These are phyloP conservation scores for Beauveria bassiana DNA, from an alignment of 2,329 filamentous ascomycete species.

Conservation along the genomic window DNA sequence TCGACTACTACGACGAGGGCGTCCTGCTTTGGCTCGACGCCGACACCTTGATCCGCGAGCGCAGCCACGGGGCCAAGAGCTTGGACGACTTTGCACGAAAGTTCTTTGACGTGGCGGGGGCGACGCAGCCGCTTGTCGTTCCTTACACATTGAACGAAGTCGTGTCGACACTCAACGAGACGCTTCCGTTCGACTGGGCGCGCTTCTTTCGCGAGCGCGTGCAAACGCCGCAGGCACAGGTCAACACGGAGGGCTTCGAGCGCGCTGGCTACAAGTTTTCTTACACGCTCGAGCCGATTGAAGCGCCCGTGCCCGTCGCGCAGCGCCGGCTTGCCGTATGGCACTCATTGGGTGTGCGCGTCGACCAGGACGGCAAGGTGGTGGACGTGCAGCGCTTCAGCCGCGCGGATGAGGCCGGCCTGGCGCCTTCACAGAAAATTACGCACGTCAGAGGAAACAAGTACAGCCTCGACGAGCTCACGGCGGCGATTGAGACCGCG, in stretches of 20 bases:
- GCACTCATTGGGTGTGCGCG: slow-evolving; percentile 9
- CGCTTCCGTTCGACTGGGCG: slow-evolving; percentile 2
- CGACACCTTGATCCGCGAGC: slow-evolving; percentile 9
- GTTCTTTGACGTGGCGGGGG: background rate
- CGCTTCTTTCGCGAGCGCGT: background rate
- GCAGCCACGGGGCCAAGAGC: background rate
- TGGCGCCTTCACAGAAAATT: slow-evolving; percentile 9
- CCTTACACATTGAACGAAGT: slow-evolving; percentile 9
- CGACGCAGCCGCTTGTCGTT: background rate
- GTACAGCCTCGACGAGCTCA: slow-evolving; percentile 2
- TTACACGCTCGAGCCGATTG: background rate
- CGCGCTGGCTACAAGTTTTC: slow-evolving; percentile 8
- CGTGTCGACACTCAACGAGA: background rate
- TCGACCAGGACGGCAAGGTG: background rate
- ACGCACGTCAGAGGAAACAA: background rate
- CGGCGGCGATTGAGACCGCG: slow-evolving; percentile 21
- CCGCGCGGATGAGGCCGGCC: slow-evolving; percentile 4
- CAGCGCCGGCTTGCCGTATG: slow-evolving; percentile 4
- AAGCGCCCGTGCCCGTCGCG: background rate
- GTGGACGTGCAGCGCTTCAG: slow-evolving; percentile 8
- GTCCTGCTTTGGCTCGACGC: slow-evolving; percentile 11
- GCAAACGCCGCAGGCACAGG: slow-evolving; percentile 2
- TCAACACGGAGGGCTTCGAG: slow-evolving; percentile 9
- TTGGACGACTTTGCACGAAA: slow-evolving; percentile 6
- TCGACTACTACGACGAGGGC: slow-evolving; percentile 11